These are phyloP conservation scores for Spergularia marina DNA, from an alignment of 148 eudicot species.

Conservation along the genomic window DNA sequence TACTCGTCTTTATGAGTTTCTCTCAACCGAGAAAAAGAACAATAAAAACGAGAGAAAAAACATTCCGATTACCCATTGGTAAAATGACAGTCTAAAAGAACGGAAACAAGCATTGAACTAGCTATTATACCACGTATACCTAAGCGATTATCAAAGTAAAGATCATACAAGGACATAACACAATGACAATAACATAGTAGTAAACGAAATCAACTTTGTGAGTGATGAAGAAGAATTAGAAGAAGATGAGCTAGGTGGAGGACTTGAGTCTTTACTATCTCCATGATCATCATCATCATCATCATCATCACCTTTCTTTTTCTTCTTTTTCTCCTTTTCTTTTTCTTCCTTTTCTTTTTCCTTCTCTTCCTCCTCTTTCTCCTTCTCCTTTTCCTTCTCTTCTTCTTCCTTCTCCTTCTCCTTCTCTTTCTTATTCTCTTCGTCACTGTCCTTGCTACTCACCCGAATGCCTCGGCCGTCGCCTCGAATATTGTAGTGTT, in stretches of 20 bases:
- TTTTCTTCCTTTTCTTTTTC: background rate
- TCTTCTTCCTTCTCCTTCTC: background rate
- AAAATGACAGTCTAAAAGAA: no score
- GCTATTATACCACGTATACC: background rate
- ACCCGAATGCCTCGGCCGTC: background rate
- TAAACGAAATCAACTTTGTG: background rate
- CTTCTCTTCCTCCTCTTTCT: background rate
- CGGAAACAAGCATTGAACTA: no score
- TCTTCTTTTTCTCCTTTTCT: background rate
- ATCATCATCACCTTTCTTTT: background rate
- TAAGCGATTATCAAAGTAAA: background rate
- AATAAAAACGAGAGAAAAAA: no score
- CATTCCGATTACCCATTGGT: no score
- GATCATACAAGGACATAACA: background rate
- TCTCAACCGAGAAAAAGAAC: no score
- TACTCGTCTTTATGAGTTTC: no score
- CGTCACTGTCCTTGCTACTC: background rate
- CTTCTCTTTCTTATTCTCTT: background rate
- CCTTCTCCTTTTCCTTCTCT: background rate
- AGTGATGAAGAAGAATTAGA: background rate
- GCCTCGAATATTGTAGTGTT: background rate
- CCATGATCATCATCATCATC: no score
- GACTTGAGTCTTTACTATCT: background rate
- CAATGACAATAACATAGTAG: background rate
- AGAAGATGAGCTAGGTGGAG: background rate